Percentiles rank a stretch among this genome's conserved stretches.
Conservation (phyloP, 441 rosid species). For the Erysimum pusillum region DNA sequence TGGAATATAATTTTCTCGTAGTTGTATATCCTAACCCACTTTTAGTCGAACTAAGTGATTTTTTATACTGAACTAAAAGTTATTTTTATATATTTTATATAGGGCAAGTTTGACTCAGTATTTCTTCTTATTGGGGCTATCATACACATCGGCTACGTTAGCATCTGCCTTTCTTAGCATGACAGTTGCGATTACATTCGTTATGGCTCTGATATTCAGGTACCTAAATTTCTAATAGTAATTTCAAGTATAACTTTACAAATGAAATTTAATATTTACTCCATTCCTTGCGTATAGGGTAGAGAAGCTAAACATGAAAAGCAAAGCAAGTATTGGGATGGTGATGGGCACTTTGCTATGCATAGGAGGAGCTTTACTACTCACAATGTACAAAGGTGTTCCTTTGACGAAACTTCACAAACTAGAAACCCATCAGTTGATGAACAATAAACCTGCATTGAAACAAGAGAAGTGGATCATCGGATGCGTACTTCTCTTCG, state of each 20-base stretch:
- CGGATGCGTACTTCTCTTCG: slow-evolving; percentile 46
- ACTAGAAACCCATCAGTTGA: background rate
- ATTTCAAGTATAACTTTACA: background rate
- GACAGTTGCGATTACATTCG: slow-evolving; percentile 49
- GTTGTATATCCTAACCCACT: background rate
- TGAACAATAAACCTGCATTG: background rate
- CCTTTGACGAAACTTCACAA: slow-evolving; percentile 18
- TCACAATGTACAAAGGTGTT: slow-evolving; percentile 22
- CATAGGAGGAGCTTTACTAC: slow-evolving; percentile 49
- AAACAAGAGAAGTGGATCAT: slow-evolving; percentile 45
- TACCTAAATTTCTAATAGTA: background rate
- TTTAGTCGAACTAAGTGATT: background rate
- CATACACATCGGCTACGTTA: slow-evolving; percentile 50
- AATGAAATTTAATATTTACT: background rate
- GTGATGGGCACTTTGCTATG: slow-evolving; percentile 48
- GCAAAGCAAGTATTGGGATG: slow-evolving; percentile 45
- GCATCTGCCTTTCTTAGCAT: slow-evolving; percentile 51
- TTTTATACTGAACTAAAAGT: background rate
- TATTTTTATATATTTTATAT: background rate
- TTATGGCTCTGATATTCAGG: slow-evolving; percentile 50
- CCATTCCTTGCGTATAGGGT: slow-evolving; percentile 8
- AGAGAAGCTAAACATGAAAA: slow-evolving; percentile 48
- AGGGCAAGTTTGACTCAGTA: slow-evolving; percentile 53
- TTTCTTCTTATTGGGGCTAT: slow-evolving; percentile 45
- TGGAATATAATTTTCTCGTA: background rate